Evolutionary conservation across 768 basidiomycete genomes (phyloP).

Genomic region (Lactarius hatsudake): DNA sequence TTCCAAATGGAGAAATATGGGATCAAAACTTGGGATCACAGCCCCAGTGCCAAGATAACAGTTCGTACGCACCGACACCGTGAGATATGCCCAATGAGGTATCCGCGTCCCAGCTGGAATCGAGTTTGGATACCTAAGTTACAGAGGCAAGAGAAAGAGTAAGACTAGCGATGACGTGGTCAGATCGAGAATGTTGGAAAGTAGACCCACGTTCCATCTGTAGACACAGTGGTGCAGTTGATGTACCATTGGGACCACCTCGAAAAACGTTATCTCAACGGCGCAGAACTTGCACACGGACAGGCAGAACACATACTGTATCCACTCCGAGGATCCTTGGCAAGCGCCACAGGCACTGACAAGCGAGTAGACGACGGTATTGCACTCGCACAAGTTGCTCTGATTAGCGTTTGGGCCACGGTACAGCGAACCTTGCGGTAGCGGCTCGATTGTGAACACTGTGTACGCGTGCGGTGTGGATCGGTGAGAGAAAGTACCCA

Average conservation of each 20-base stretch:
- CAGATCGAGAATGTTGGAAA: not conserved
- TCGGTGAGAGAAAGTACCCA: not conserved
- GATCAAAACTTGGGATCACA: too few relatives aligned
- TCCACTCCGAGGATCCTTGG: not conserved
- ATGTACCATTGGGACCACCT: constrained; percentile 9
- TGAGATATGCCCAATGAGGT: constrained; percentile 10
- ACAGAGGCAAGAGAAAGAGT: not conserved
- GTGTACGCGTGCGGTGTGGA: not conserved
- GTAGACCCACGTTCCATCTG: not conserved
- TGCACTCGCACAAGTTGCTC: not conserved
- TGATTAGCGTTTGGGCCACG: not conserved
- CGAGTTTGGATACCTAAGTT: not conserved
- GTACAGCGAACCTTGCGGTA: not conserved
- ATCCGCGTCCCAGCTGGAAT: constrained; percentile 5
- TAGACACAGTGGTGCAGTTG: not conserved
- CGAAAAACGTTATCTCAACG: not conserved
- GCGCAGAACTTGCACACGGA: not conserved
- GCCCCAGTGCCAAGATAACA: not conserved
- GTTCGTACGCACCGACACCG: not conserved
- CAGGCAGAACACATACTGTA: not conserved
- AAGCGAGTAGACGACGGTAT: constrained; percentile 10
- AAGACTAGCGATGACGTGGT: not conserved
- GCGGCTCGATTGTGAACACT: not conserved
- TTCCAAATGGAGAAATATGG: not conserved
- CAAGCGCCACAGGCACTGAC: constrained; percentile 7